Percentiles rank a stretch among this genome's conserved stretches.
Evolutionary conservation across 192 early-diverging fungal genomes (phyloP).

Genomic region (Backusella australiensis): DNA sequence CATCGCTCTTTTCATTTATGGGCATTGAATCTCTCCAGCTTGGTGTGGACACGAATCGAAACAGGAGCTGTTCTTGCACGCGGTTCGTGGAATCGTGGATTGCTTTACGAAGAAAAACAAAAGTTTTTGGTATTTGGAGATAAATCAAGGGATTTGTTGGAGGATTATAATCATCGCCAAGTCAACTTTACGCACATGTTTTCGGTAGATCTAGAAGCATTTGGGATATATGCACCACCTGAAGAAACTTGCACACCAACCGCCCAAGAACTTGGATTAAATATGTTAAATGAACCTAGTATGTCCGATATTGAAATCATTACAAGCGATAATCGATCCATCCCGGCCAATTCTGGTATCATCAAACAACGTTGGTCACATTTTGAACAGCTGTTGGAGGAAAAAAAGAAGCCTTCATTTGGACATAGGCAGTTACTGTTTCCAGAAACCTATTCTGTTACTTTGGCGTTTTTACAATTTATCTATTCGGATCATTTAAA

Average conservation of each 20-base stretch:
- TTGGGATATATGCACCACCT: conserved; percentile 59
- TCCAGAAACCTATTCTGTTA: conserved; percentile 24
- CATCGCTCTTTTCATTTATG: conserved; percentile 67
- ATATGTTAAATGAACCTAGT: conserved; percentile 47
- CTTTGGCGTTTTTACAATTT: conserved; percentile 31
- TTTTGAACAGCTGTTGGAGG: conserved; percentile 38
- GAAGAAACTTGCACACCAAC: conserved; percentile 45
- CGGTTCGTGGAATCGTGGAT: conserved; percentile 76
- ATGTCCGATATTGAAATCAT: conserved; percentile 58
- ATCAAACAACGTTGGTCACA: conserved; percentile 53
- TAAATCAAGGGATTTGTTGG: conserved; percentile 57
- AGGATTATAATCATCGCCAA: conserved; percentile 76
- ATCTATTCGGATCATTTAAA: conserved; percentile 52
- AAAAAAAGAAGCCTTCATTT: background rate
- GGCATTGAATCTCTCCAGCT: conserved; percentile 56
- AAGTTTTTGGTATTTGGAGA: conserved; percentile 71
- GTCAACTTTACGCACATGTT: conserved; percentile 74
- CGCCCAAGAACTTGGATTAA: conserved; percentile 55
- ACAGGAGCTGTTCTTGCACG: conserved; percentile 62
- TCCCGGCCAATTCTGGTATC: conserved; percentile 52
- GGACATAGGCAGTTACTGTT: conserved; percentile 28
- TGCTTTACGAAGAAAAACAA: conserved; percentile 60
- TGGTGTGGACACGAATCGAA: conserved; percentile 63
- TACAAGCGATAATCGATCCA: conserved; percentile 42
- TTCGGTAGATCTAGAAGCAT: conserved; percentile 67